These are phyloP conservation scores for Cryptosporidium canis DNA, from an alignment of 169 alveolate genomes.

Conservation along the genomic window DNA sequence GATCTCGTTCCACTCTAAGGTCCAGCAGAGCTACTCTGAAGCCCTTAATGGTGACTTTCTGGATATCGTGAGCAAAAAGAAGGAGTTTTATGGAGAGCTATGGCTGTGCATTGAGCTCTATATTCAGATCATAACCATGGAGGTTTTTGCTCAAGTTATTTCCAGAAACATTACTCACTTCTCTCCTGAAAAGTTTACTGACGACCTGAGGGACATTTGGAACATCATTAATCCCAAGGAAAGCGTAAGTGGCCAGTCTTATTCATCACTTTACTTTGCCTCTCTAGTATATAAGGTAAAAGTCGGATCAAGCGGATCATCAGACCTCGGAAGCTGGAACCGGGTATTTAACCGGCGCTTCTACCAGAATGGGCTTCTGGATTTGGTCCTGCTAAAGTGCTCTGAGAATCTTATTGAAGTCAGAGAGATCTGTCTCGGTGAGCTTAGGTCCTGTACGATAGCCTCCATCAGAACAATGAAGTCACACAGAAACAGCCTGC, in stretches of 20 bases:
- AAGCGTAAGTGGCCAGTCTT: neutral
- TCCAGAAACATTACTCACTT: neutral
- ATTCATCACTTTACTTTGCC: neutral
- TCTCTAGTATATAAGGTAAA: conserved; percentile 4
- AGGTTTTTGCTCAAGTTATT: neutral
- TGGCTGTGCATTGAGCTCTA: neutral
- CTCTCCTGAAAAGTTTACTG: neutral
- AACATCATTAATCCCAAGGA: neutral
- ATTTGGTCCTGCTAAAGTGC: neutral
- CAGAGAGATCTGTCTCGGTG: conserved; percentile 60
- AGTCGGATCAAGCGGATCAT: neutral
- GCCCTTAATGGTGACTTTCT: neutral
- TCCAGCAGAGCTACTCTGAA: neutral
- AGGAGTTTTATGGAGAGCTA: neutral
- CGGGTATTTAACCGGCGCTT: neutral
- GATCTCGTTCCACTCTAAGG: neutral
- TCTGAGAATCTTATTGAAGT: conserved; percentile 16
- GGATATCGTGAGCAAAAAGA: neutral
- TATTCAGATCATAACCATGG: conserved; percentile 9
- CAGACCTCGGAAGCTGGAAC: conserved; percentile 21
- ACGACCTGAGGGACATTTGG: neutral
- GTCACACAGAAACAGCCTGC: neutral
- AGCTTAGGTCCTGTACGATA: conserved; percentile 42
- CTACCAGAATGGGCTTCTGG: neutral
- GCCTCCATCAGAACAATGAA: conserved; percentile 30